These are phyloP conservation scores for Mortierella sp. DNA, from an alignment of 371 early-diverging fungal genomes.

Conservation along the genomic window DNA sequence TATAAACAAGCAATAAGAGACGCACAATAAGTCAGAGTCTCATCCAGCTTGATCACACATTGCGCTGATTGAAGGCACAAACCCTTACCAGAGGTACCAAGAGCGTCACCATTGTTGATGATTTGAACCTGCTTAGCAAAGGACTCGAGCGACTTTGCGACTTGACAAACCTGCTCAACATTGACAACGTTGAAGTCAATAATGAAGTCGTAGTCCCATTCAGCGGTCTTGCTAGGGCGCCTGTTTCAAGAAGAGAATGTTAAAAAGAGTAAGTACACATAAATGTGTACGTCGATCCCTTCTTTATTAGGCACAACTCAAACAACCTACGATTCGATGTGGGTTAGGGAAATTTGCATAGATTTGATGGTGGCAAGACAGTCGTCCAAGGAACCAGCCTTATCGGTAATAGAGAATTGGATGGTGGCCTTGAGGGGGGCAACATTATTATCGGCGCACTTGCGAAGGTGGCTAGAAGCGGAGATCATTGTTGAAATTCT, in stretches of 20 bases:
- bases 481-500: constrained; percentile 17
- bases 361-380: constrained; percentile 82
- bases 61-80: too few species aligned
- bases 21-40: background rate
- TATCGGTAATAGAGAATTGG: constrained; percentile 87
- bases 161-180: constrained; percentile 67
- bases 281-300: background rate
- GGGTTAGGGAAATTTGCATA: constrained; percentile 85
- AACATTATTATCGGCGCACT: constrained; percentile 36
- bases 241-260: constrained; percentile 43
- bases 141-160: constrained; percentile 69
- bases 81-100: constrained; percentile 25
- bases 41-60: constrained; percentile 4
- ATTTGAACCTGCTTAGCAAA: constrained; percentile 75
- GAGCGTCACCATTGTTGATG: constrained; percentile 57
- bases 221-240: constrained; percentile 84
- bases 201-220: constrained; percentile 93
- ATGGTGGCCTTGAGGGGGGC: constrained; percentile 58
- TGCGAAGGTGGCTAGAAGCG: constrained; percentile 40
- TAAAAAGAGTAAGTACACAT: background rate
- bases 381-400: constrained; percentile 89
- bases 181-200: constrained; percentile 84
- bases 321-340: constrained; percentile 87
- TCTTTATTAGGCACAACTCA: too few species aligned
- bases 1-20: background rate